Conservation (phyloP, 2,329 filamentous ascomycete species). For the Ceratocystis ficicola region DNA sequence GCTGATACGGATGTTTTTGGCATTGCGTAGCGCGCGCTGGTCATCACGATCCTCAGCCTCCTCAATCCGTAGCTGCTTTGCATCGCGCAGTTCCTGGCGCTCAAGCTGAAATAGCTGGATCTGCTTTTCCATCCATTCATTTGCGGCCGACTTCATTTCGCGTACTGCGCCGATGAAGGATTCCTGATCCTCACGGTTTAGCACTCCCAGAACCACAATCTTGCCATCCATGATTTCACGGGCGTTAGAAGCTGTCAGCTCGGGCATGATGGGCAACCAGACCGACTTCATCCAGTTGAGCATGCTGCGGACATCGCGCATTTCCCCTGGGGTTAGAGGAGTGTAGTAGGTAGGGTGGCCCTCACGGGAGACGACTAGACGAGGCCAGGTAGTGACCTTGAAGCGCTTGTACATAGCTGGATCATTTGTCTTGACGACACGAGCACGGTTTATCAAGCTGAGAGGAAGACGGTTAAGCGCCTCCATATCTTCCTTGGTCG, state of each 20-base stretch:
- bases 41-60: slow-evolving; percentile 91
- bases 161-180: slow-evolving; percentile 66
- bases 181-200: slow-evolving; percentile 67
- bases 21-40: slow-evolving; percentile 69
- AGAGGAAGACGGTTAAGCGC: slow-evolving; percentile 78
- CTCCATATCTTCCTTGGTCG: slow-evolving; percentile 79
- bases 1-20: slow-evolving; percentile 83
- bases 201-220: slow-evolving; percentile 82
- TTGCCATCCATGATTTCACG: slow-evolving; percentile 91
- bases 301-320: slow-evolving; percentile 71
- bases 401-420: slow-evolving; percentile 63
- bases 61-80: slow-evolving; percentile 90
- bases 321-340: slow-evolving; percentile 74
- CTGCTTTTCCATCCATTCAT: slow-evolving; percentile 98
- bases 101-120: slow-evolving; percentile 84
- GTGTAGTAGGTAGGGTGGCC: slow-evolving; percentile 84
- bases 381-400: slow-evolving; percentile 96
- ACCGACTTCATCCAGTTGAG: slow-evolving; percentile 90
- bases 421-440: slow-evolving; percentile 83
- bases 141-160: slow-evolving; percentile 88
- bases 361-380: slow-evolving; percentile 76
- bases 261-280: slow-evolving; percentile 91
- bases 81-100: slow-evolving; percentile 80
- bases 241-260: slow-evolving; percentile 82
- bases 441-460: slow-evolving; percentile 80